Base-by-base conservation (phyloP, 169 alveolate species). In the Fabrea salina region DNA sequence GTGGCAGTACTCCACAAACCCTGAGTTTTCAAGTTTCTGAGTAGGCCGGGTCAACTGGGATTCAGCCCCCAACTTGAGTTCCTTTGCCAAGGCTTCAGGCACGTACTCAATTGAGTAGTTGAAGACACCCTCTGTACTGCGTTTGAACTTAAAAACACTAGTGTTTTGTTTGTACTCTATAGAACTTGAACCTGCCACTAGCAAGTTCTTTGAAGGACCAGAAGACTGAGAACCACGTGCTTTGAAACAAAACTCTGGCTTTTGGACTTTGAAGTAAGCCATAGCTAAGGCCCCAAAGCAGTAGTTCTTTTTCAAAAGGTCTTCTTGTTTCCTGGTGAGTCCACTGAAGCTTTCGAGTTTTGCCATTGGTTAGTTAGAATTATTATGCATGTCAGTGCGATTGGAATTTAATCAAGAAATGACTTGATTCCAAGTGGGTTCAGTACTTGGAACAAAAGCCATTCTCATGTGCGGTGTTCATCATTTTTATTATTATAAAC, bases 321-420 rank as follows among this genome's bases (percentile, higher is more conserved):
- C 76, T 66, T 66, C 58, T 66, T 66, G 56, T 6, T 32, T 41
- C 35, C 22, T 39, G 76, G 58, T 39, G 22, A 66, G 76, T 22
- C 76, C 56, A 37, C 3, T 66, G 61, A 32, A 66, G 54, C 41
- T 58, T 6, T 58, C 71, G 11, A 58, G 71, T 11, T 58, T 58
- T 43, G 35, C 71, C 71, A 58, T 58, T 58, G 35, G 19, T 58
- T 54, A n/a, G n/a, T n/a, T n/a, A n/a, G n/a, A n/a, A n/a, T n/a
- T n/a, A n/a, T n/a, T n/a, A n/a, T n/a, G n/a, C n/a, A n/a, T n/a
- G n/a, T n/a, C n/a, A n/a, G n/a, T n/a, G n/a, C n/a, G n/a, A n/a
- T n/a, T n/a, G n/a, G n/a, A n/a, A n/a, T n/a, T n/a, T n/a, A n/a
- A n/a, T n/a, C n/a, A n/a, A n/a, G n/a, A n/a, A n/a, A n/a, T n/a